Evolutionary conservation across 139 green algal genomes (phyloP), one percentile per base, ranked within the genome.

Genomic region (Chlorella ohadii): DNA sequence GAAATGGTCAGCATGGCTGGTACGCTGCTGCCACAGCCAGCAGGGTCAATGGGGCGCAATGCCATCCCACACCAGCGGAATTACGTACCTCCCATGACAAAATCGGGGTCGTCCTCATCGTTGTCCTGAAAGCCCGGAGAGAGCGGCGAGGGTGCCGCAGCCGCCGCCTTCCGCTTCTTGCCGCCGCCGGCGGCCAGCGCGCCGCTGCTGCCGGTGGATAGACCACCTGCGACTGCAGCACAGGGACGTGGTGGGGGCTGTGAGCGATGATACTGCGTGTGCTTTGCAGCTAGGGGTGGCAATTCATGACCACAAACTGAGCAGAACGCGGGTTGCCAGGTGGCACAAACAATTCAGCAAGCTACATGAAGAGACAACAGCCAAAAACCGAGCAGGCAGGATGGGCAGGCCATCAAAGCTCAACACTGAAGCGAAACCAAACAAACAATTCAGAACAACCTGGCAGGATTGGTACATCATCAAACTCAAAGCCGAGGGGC

Each of bases 401-500:
- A 64, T 3, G 4, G 79, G 80, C 27, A 80, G 63, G 4, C 80
- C 86, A 70, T 96, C 93, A 78, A 95, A 96, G n/a, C n/a, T n/a
- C n/a, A n/a, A n/a, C n/a, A n/a, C n/a, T n/a, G n/a, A n/a, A n/a
- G n/a, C n/a, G n/a, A n/a, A n/a, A n/a, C n/a, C n/a, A n/a, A n/a
- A n/a, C n/a, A n/a, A n/a, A n/a, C n/a, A n/a, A n/a, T n/a, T n/a
- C n/a, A n/a, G n/a, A n/a, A n/a, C n/a, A 11, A 39, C 44, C 44
- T 25, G 47, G 16, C 47, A 38, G 44, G 41, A 64, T 3, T 3
- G 79, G 80, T 15, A 80, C 72, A 2, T 85, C 86, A 70, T 96
- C 93, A 78, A 95, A 96, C 16, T 91, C 63, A 25, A 87, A 88
- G 0, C 85, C 93, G 78, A 97, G 85, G 33, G 85, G 87, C 17